Conservation (phyloP, 1,139 yeast species). For the Spathaspora sp. region DNA sequence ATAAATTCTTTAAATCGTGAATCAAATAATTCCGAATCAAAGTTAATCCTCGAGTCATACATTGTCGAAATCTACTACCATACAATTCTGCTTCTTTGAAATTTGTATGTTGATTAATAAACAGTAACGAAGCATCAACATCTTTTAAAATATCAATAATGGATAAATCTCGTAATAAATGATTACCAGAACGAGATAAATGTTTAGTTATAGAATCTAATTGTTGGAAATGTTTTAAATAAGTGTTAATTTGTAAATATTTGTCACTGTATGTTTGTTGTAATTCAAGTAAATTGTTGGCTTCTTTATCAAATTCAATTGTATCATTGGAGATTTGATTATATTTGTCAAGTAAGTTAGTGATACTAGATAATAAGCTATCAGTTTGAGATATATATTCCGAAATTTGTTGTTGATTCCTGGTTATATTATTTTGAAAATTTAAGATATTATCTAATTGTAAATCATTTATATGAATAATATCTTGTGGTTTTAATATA, state of each 20-base stretch:
- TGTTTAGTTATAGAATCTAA: constrained; percentile 68
- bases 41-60: constrained; percentile 80
- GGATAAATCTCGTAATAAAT: constrained; percentile 42
- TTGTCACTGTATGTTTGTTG: constrained; percentile 46
- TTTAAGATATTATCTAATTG: constrained; percentile 32
- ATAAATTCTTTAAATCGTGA: constrained; percentile 42
- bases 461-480: constrained; percentile 29
- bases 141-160: constrained; percentile 45
- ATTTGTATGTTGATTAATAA: constrained; percentile 37
- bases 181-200: constrained; percentile 69
- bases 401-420: constrained; percentile 33
- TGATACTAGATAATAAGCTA: constrained; percentile 40
- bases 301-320: constrained; percentile 58
- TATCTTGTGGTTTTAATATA: constrained; percentile 32
- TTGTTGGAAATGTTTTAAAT: constrained; percentile 63
- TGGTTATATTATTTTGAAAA: constrained; percentile 42
- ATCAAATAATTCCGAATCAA: constrained; percentile 68
- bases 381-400: constrained; percentile 42
- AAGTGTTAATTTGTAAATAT: constrained; percentile 48
- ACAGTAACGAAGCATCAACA: constrained; percentile 53
- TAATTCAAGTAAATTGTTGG: constrained; percentile 53
- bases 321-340: constrained; percentile 61
- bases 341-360: constrained; percentile 48
- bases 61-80: constrained; percentile 73
- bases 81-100: constrained; percentile 74